A percentile compares a stretch with the other conserved stretches of the same genome.
Evolutionary conservation across 2,329 filamentous ascomycete genomes (phyloP).

Genomic region (Cordyceps javanica): DNA sequence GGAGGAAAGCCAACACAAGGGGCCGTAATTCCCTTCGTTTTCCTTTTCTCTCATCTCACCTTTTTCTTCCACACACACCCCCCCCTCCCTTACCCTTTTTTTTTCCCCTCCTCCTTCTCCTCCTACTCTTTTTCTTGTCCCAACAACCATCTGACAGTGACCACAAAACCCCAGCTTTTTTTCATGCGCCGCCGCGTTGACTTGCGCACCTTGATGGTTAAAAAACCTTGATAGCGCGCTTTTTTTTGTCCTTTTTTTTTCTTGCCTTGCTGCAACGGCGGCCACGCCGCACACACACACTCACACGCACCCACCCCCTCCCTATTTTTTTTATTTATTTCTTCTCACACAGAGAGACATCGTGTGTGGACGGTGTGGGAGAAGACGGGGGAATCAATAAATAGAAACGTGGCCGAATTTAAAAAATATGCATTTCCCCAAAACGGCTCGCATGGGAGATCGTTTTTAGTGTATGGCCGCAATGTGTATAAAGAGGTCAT

Average conservation of each 20-base stretch:
- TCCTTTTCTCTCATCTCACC: background rate
- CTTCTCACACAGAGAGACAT: background rate
- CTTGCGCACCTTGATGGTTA: conserved; percentile 8
- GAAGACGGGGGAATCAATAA: background rate
- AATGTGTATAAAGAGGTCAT: conserved; percentile 2
- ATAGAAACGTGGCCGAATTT: background rate
- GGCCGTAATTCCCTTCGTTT: background rate
- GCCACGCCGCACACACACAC: too few species aligned
- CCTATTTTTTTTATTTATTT: too few species aligned
- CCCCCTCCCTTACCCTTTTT: background rate
- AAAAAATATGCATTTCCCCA: background rate
- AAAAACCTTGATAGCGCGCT: conserved; percentile 7
- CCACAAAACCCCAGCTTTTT: background rate
- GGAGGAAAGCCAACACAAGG: background rate
- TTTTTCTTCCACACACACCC: background rate
- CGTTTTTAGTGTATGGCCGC: background rate
- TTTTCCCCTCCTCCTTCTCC: too few species aligned
- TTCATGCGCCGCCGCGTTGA: background rate
- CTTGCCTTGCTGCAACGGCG: too few species aligned
- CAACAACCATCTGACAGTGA: too few species aligned
- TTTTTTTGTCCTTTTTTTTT: background rate
- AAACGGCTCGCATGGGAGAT: background rate
- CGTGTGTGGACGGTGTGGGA: background rate
- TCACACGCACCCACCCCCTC: conserved; percentile 1
- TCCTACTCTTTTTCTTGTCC: too few species aligned